phyloP scores from a whole-genome alignment of 1,284 basidiomycete genomes.

The Violaceomyces palustris region DNA sequence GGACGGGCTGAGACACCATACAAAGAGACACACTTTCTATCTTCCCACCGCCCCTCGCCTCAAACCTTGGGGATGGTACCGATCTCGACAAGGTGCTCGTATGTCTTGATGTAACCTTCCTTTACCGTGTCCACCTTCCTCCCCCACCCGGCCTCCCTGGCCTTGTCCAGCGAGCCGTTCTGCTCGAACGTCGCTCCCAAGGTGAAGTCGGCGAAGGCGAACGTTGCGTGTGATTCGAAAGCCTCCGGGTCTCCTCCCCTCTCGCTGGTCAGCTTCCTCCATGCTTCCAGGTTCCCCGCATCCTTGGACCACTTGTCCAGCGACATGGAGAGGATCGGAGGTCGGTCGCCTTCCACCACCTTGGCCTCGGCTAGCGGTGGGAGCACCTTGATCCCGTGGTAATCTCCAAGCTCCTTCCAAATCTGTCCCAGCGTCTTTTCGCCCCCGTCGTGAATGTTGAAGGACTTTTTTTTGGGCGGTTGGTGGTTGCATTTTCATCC shows the following conservation, averaged over 20 bases:
- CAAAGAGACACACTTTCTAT: too few relatives aligned
- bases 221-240: conserved; percentile 18
- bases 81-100: conserved; percentile 21
- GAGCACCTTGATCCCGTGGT: conserved; percentile 11
- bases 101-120: conserved; percentile 23
- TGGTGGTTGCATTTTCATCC: too few relatives aligned
- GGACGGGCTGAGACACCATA: too few relatives aligned
- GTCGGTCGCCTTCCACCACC: conserved; percentile 14
- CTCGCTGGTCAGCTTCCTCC: conserved; percentile 18
- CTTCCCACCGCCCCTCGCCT: too few relatives aligned
- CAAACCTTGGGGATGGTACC: conserved; percentile 13
- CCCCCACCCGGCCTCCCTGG: conserved; percentile 14
- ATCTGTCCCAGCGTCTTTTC: conserved; percentile 15
- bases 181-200: conserved; percentile 24
- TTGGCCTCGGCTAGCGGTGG: conserved; percentile 8
- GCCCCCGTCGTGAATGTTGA: conserved; percentile 30
- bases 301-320: conserved; percentile 20
- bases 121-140: conserved; percentile 21
- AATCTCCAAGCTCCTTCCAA: conserved; percentile 20
- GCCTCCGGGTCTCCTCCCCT: conserved; percentile 16
- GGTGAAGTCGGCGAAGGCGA: conserved; percentile 26
- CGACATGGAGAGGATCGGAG: conserved; percentile 16
- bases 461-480: too few relatives aligned
- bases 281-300: conserved; percentile 13
- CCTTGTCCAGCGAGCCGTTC: conserved; percentile 20